These are phyloP conservation scores for Fusarium nanum DNA, from an alignment of 2,329 filamentous ascomycete species.

Conservation along the genomic window DNA sequence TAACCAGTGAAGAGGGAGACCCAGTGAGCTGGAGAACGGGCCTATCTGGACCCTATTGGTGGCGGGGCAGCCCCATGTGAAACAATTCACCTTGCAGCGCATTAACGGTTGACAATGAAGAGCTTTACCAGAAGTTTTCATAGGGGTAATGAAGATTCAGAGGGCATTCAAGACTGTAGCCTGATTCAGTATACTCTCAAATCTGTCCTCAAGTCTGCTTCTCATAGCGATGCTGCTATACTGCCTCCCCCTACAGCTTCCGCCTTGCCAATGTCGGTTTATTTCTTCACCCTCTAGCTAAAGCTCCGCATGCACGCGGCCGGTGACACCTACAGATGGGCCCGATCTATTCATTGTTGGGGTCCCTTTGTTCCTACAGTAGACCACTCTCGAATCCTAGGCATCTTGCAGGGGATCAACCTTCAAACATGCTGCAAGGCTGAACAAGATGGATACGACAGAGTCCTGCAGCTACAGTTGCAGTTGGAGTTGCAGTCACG, in stretches of 20 bases:
- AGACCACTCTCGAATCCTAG: conserved; percentile 17
- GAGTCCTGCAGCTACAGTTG: not conserved
- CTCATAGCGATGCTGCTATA: too few species aligned
- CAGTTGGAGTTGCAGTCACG: not conserved
- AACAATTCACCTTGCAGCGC: conserved; percentile 32
- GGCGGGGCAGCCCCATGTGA: conserved; percentile 27
- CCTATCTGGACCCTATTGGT: conserved; percentile 26
- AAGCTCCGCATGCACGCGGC: conserved; percentile 25
- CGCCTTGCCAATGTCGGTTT: not conserved
- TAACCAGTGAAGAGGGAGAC: not conserved
- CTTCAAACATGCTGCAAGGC: conserved; percentile 34
- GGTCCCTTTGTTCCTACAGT: conserved; percentile 23
- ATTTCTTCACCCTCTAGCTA: conserved; percentile 21
- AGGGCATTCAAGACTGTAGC: not conserved
- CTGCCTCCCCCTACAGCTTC: not conserved
- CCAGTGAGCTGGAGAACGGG: conserved; percentile 19
- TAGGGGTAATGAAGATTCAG: not conserved
- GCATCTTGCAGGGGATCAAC: conserved; percentile 24
- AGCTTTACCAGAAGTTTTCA: not conserved
- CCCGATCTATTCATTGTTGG: conserved; percentile 6
- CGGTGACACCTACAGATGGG: conserved; percentile 21
- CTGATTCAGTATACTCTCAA: not conserved
- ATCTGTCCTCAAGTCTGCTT: not conserved
- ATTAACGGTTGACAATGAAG: conserved; percentile 9
- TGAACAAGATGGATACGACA: conserved; percentile 17